A percentile compares a stretch with the other conserved stretches of the same genome.
phyloP scores from a whole-genome alignment of 768 basidiomycete species.

The Stropharia rugosoannulata region DNA sequence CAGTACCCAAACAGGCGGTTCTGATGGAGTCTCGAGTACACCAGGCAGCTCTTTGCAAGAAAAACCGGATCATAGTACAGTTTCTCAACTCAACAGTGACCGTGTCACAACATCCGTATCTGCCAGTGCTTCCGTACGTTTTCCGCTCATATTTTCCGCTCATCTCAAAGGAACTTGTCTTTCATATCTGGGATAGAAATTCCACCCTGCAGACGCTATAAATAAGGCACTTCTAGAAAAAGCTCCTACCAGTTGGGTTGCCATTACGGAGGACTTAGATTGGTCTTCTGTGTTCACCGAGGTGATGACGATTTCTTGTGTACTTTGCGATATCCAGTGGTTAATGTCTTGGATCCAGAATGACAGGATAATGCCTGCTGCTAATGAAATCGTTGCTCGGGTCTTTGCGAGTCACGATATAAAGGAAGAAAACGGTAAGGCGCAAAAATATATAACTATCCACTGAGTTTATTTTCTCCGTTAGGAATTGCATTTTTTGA shows the following conservation, averaged over 20 bases:
- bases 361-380: not conserved
- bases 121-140: not conserved
- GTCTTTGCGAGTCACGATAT: not conserved
- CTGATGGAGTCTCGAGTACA: not conserved
- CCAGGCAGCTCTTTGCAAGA: not conserved
- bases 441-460: not conserved
- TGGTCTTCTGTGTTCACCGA: constrained; percentile 1
- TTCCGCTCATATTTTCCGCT: not conserved
- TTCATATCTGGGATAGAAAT: not conserved
- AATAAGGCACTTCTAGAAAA: constrained; percentile 1
- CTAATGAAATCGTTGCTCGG: not conserved
- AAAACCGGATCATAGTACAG: not conserved
- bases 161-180: not conserved
- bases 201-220: not conserved
- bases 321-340: not conserved
- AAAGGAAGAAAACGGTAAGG: not conserved
- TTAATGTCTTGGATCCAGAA: not conserved
- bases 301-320: not conserved
- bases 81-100: not conserved
- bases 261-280: not conserved
- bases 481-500: not conserved
- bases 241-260: not conserved
- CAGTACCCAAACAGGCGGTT: not conserved
- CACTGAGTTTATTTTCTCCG: not conserved
- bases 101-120: not conserved